Base-by-base conservation (phyloP, 129 eudicot species). In the Pittosporum tobira region DNA sequence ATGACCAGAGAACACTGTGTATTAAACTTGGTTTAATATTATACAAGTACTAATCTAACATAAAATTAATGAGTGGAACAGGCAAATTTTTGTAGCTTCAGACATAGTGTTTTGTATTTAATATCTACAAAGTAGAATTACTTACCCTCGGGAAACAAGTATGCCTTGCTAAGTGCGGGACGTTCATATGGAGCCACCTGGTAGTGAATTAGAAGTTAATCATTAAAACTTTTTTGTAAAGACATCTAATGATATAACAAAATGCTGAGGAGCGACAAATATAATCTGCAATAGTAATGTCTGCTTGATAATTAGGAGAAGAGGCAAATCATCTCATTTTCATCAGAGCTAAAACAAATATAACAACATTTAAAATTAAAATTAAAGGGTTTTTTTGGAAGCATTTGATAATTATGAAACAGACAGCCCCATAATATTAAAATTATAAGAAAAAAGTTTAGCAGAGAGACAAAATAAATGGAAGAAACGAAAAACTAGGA, bases 121-220 rank as follows among this genome's bases (percentile, higher is more conserved):
- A 19, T 2, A 59, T 21, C 37, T 11, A 29, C 61, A 36, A 68
- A 48, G 18, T 8, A 55, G 61, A 48, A 15, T 48, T 21, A 59
- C 78, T 77, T 77, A 85, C 97, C 93, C 72, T 90, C 95, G 21
- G 97, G 97, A 63, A 85, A 85, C 63, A 90, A 70, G 74, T 90
- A 90, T 14, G 83, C 97, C 75, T 90, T 90, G 88, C 97, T 90
- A 57, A 90, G 95, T 46, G 97, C 97, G 43, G 97, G 97, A 67
- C 97, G 97, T 76, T 90, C 97, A 85, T 90, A 90, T 37, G 97
- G 97, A 67, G 97, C 97, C 72, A 90, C 97, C 97, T 90, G 69
- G 31, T 75, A 75, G 24, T 36, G 59, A 21, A 48, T 21, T 14
- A 51, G 11, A 19, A 38, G 21, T 16, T 43, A 31, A 22, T 27